Evolutionary conservation across 208 protist species (phyloP), one percentile per base, ranked within the genome.

Genomic region (Crithidia brevicula): DNA sequence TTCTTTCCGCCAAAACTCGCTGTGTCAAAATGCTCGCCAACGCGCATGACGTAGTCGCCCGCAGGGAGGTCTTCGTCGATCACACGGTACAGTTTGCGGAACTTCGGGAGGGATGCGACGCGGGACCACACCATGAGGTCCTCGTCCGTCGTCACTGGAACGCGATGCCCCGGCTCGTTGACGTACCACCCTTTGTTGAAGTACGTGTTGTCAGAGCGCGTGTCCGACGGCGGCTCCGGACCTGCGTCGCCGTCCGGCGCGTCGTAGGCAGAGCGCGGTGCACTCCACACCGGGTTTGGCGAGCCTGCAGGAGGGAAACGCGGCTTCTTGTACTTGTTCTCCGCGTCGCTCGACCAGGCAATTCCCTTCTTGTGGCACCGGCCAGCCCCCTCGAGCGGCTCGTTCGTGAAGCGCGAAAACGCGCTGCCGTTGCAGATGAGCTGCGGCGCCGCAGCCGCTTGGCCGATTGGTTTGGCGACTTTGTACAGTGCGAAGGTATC

Each of bases 71-170:
- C 85, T 13, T 64, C 50, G 45, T 93, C 65, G 46, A 99, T 97
- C 43, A 94, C 83, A 36, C 97, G 85, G 78, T 98, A 97, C n/a
- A 99, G 94, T 83, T 99, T 99, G 34, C 96, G 93, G 79, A 99
- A 99, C 27, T 68, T 96, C 30, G 98, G 97, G 23, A 99, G 73
- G 18, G 90, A 96, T 9, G 98, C 97, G 8, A 89, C 86, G 31
- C 98, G 89, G 81, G 99, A 98, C 98, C 99, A 99, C 47, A 99
- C 98, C 67, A 99, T 98, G 34, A 99, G 95, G 74, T 99, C 96
- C 72, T 99, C 94, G 85, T 99, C 95, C 42, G 88, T 95, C 7
- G 79, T 83, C 11, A 92, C 77, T 2, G 94, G 91, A 18, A 98
- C 82, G 43, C 60, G 63, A 67, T 98, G 94, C 1, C 89, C 89